Base-by-base conservation (phyloP, 2,329 filamentous ascomycete species). In the Arthrobotrys entomopaga region DNA sequence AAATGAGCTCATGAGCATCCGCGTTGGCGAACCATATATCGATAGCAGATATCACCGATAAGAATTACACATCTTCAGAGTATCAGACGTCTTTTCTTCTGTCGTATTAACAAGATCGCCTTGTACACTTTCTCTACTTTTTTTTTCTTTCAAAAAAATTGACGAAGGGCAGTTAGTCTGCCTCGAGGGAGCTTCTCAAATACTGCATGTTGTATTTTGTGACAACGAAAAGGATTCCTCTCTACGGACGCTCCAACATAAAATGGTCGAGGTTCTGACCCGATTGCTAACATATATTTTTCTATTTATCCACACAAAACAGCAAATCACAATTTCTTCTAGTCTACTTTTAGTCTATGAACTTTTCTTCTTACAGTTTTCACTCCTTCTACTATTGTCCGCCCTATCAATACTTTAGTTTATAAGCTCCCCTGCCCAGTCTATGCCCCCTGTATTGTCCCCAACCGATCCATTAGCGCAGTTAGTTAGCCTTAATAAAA, bases 161-260 rank as follows among this genome's bases (percentile, higher is more conserved):
- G 8, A 46, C n/a, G 34, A 65, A 26, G 20, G 60, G 40, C 57
- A 34, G 52, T 6, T 59, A 72, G 69, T 73, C 56, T 61, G 69
- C 69, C 60, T 60, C 61, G 69, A 60, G 26, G 19, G 46, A 22
- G 26, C 43, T 52, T 54, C 60, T 38, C 43, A 61, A 46, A 42
- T 59, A 15, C 6, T 34, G 29, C 29, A 34, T 57, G 61, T 66
- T 66, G 69, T 54, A 66, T 73, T 61, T 73, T 61, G 38, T 54
- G 22, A 73, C 54, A 43, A 53, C 54, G 53, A 54, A 24, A 53
- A 66, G 69, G 69, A 73, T 66, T 56, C 59, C 53, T 34, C 42
- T 6, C 42, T 29, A 19, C 29, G 11, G 52, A 59, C 11, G 20
- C 26, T 38, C 54, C 24, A 58, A 59, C 34, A 65, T 59, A 59